Base-by-base conservation (phyloP, 441 rosid species). In the Populus hybrid region DNA sequence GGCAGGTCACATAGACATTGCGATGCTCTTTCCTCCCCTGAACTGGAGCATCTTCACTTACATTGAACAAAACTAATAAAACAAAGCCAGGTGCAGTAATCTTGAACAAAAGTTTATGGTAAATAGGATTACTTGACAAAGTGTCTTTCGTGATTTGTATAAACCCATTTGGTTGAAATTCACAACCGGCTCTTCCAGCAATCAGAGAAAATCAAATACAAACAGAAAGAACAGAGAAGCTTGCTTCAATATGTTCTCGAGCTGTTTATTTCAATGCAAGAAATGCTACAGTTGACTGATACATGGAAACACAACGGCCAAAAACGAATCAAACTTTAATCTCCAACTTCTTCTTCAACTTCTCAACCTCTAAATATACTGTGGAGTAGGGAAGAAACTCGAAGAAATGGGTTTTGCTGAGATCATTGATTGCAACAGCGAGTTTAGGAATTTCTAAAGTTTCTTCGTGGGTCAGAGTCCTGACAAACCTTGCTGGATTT, bases 321-420 rank as follows among this genome's bases (percentile, higher is more conserved):
- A 53, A 70, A 28, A 28, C 20, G 21, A 57, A 78, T 90, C 84
- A 94, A 81, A 96, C 84, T 20, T 89, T 79, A 75, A 94, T 90
- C 3, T 94, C 97, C 75, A 87, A 80, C 73, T 93, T 85, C 85
- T 93, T 93, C 87, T 89, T 96, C 81, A 91, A 81, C 88, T 93
- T 94, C 85, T 96, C 99, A 28, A 96, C 99, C 88, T 94, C 99
- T 85, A 94, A 86, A 86, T 93, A 93, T 63, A 86, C 92, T 6
- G 98, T 94, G 14, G 98, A 93, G 89, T 93, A 91, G 28, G 99
- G 98, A 42, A 95, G 97, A 80, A 90, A 95, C 87, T 94, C 99
- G 2, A 89, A 85, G 89, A 86, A 92, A 85, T 96, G 80, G 79
- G 81, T 85, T 69, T 86, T 89, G 88, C 98, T 94, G 59, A 91